A percentile compares a stretch with the other conserved stretches of the same genome.
Conservation (phyloP, 306 rosid species). For the Malus orientalis region DNA sequence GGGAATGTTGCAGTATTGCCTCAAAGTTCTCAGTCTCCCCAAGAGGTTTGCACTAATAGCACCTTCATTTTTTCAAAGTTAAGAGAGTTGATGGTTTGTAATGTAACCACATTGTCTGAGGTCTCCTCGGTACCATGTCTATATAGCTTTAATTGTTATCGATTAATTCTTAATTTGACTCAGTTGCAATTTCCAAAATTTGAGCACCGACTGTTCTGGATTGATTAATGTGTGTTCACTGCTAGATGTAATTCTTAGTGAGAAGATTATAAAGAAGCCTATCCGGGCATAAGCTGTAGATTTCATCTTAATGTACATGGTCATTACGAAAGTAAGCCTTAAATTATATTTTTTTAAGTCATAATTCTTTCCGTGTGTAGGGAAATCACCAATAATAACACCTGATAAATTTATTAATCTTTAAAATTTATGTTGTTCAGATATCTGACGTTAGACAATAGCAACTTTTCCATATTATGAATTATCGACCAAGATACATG, state of each 20-base stretch:
- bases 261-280: not conserved
- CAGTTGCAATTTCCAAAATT: too few relatives aligned
- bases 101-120: not conserved
- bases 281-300: not conserved
- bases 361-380: not conserved
- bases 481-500: not conserved
- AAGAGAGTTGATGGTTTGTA: not conserved
- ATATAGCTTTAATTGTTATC: too few relatives aligned
- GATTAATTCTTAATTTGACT: too few relatives aligned
- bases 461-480: not conserved
- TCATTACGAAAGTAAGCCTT: not conserved
- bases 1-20: conserved; percentile 68
- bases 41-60: conserved; percentile 54
- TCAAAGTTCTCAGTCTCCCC: conserved; percentile 68
- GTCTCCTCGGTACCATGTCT: not conserved
- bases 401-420: not conserved
- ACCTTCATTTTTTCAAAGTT: not conserved
- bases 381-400: not conserved
- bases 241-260: too few relatives aligned
- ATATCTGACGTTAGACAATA: too few relatives aligned
- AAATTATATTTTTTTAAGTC: too few relatives aligned
- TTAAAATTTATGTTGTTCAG: not conserved
- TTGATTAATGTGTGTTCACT: too few relatives aligned
- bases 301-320: not conserved
- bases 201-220: too few relatives aligned